phyloP scores from a whole-genome alignment of 2,329 filamentous ascomycete species.

The Nakataea oryzae region DNA sequence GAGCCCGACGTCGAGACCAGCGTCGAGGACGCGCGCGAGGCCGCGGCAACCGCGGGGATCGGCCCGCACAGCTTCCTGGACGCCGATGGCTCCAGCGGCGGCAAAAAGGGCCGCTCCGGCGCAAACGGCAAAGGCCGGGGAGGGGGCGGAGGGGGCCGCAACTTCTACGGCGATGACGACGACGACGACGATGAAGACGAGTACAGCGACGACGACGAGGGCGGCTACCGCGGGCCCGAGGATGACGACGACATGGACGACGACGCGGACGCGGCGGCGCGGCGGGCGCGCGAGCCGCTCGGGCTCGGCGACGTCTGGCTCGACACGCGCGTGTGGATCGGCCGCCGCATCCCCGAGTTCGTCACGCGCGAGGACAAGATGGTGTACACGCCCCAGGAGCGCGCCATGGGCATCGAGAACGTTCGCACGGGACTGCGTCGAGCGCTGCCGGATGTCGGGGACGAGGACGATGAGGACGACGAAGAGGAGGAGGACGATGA shows the following conservation, averaged over 20 bases:
- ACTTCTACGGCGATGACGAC: conserved; percentile 11
- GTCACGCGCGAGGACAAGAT: conserved; percentile 41
- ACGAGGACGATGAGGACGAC: conserved; percentile 42
- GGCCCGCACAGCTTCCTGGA: conserved; percentile 16
- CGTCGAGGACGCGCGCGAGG: conserved; percentile 51
- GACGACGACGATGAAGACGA: conserved; percentile 16
- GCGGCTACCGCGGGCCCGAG: conserved; percentile 10
- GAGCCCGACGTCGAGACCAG: conserved; percentile 68
- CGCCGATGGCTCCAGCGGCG: conserved; percentile 10
- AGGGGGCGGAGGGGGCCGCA: conserved; percentile 26
- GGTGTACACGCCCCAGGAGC: conserved; percentile 63
- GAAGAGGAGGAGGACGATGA: conserved; percentile 26
- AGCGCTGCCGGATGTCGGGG: conserved; percentile 42
- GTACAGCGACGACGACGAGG: conserved; percentile 26
- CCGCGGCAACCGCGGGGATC: conserved; percentile 23
- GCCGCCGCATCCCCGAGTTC: conserved; percentile 23
- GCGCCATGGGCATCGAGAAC: conserved; percentile 52
- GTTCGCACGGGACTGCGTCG: conserved; percentile 62
- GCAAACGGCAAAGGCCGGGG: not conserved
- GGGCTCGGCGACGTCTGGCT: conserved; percentile 26
- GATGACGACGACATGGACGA: conserved; percentile 22
- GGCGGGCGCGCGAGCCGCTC: conserved; percentile 15
- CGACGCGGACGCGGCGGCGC: conserved; percentile 20
- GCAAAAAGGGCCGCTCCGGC: conserved; percentile 9
- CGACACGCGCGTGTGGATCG: conserved; percentile 19